Evolutionary conservation across 2,329 filamentous ascomycete species (phyloP), one percentile per base, ranked within the genome.

Genomic region (Neofusicoccum umdonicola): DNA sequence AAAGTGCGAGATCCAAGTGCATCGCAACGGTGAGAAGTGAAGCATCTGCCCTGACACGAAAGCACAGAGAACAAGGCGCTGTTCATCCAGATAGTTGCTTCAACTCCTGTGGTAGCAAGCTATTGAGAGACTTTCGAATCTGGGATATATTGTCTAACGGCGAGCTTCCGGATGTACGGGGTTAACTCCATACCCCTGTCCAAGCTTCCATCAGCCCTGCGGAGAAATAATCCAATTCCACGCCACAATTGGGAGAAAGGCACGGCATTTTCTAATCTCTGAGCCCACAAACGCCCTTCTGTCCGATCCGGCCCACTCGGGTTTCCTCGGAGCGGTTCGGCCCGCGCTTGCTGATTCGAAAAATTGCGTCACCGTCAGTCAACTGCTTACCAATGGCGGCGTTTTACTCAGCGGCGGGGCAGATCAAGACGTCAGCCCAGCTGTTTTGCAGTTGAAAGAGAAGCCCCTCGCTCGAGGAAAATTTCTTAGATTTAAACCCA

Each of bases 251-350:
- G 45, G 45, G 45, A 48, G 47, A 22, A 13, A 50, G 27, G 19
- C 44, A 22, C 44, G 19, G 12, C 47, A 34, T 12, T 7, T 34
- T 27, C 13, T 48, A 11, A 9, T 48, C 45, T 31, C 11, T 9
- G 45, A 27, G 9, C 45, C 17, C 42, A 48, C 17, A 5, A 5
- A 17, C 19, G 45, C 17, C 13, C 7, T 48, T 48, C 17, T 48
- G 3, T 48, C 47, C 47, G 27, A 50, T 17, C 47, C n/a, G n/a
- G 22, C 5, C 34, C 35, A 9, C 12, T 17, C 35, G 34, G 52
- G 35, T 2, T 31, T 31, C 13, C 39, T 50, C 58, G 58, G 58
- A 51, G 58, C 58, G 58, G 58, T 45, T 62, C 58, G 58, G 58
- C 58, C 58, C 58, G 58, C 58, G 31, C 13, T 8, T 19, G 37